Conservation (phyloP, 768 basidiomycete genomes). For the Terana coerulea region DNA sequence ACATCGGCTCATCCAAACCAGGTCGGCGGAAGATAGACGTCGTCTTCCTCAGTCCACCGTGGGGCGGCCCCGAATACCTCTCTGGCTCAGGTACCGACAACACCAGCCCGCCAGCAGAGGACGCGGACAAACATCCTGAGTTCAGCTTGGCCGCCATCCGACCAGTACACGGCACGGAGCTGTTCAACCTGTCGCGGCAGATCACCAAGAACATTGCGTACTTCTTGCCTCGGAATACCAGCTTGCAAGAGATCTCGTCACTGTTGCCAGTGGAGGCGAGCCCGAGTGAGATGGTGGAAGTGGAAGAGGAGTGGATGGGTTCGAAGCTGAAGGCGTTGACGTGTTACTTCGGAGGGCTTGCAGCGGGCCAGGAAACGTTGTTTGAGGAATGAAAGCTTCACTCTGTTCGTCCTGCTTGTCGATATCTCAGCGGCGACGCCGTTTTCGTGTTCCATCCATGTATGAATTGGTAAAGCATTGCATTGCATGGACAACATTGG, state of each 20-base stretch:
- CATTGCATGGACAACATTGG: neutral
- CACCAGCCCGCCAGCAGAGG: neutral
- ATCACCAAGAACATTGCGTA: conserved; percentile 85
- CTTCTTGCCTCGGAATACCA: conserved; percentile 82
- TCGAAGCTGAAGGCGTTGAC: conserved; percentile 90
- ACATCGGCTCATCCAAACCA: neutral
- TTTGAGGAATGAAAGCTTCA: conserved; percentile 25
- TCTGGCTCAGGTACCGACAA: conserved; percentile 23
- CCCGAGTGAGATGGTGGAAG: conserved; percentile 62
- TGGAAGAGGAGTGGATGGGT: conserved; percentile 98
- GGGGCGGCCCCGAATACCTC: conserved; percentile 86
- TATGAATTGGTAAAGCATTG: neutral
- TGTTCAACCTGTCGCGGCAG: conserved; percentile 68
- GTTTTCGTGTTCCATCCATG: neutral
- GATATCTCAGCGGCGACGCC: neutral
- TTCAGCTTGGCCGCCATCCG: conserved; percentile 71
- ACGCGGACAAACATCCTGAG: conserved; percentile 37
- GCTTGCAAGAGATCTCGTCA: conserved; percentile 65
- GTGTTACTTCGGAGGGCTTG: conserved; percentile 90
- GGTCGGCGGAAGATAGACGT: conserved; percentile 68
- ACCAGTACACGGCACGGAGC: conserved; percentile 79
- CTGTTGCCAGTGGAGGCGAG: conserved; percentile 29
- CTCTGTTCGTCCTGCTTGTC: too few relatives aligned
- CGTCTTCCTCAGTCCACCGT: conserved; percentile 91
- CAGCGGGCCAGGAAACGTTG: conserved; percentile 57